These are phyloP conservation scores for Nymphaea thermarum DNA, from an alignment of 164 flowering plant genomes.

Conservation along the genomic window DNA sequence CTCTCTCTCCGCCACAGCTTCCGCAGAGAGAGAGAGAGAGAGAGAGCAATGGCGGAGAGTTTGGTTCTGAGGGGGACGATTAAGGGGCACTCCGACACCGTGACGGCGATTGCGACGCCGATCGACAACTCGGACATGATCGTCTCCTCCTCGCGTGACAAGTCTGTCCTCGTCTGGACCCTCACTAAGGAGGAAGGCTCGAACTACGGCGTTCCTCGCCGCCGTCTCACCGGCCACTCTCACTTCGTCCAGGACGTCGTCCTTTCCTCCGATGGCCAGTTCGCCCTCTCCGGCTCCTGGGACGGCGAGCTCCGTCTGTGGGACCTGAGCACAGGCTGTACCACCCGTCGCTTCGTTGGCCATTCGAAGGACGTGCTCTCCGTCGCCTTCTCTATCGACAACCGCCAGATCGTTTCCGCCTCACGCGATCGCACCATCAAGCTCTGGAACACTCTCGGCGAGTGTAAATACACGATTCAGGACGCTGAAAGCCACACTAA, in stretches of 20 bases:
- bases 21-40: background rate
- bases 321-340: background rate
- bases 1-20: too few relatives aligned
- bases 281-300: conserved; percentile 37
- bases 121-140: conserved; percentile 84
- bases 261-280: conserved; percentile 70
- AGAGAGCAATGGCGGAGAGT: conserved; percentile 32
- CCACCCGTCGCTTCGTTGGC: background rate
- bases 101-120: conserved; percentile 84
- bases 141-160: conserved; percentile 78
- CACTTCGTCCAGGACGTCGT: conserved; percentile 54
- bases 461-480: conserved; percentile 81
- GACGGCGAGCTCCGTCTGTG: background rate
- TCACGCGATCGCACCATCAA: conserved; percentile 66
- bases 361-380: conserved; percentile 77
- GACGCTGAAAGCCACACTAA: conserved; percentile 37
- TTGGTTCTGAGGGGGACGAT: conserved; percentile 56
- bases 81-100: conserved; percentile 77
- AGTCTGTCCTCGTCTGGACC: conserved; percentile 63
- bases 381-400: conserved; percentile 77
- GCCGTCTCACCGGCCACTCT: conserved; percentile 65
- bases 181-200: conserved; percentile 48
- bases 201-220: conserved; percentile 49
- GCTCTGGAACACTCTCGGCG: conserved; percentile 88
- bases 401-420: conserved; percentile 87